Base-by-base conservation (phyloP, 495 filamentous ascomycete genomes). In the Immersiella caudata region DNA sequence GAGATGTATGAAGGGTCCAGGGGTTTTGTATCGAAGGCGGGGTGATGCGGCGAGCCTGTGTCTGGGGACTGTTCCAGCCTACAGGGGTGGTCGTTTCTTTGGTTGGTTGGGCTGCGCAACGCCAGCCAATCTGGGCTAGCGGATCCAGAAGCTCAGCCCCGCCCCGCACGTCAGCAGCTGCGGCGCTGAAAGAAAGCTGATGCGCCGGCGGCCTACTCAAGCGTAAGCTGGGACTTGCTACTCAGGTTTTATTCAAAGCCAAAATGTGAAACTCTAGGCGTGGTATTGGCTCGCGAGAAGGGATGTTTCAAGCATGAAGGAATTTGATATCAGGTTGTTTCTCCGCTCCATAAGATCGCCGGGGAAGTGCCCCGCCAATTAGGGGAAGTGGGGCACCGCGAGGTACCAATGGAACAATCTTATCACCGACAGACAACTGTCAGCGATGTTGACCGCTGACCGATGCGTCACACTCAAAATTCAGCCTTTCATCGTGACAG, bases 21-120 rank as follows among this genome's bases (percentile, higher is more conserved):
- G 55, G 6, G 59, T 60, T 21, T 35, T 59, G 62, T 50, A 61
- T 35, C 24, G 26, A 50, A 46, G 64, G 64, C 40, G 65, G 72
- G 71, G 62, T 67, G 71, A 70, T 49, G 62, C 26, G 46, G 26
- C 59, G 60, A 64, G 51, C 68, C 50, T 58, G 68, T 76, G 70
- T 72, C 65, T 71, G 68, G 67, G 60, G 61, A 65, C 9, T 55
- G 72, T 73, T 74, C 72, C 74, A 74, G 68, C 36, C 46, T 6
- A 46, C 65, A 50, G 51, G 40, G 24, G 40, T 29, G 18, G 33
- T 46, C n/a, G 18, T 14, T 4, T 40, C 46, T 51, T 63, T 26
- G 40, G 40, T 46, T 46, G 40, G 40, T 59, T 59, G 25, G 56
- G 56, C 26, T 35, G 26, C 25, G 56, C 25, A 29, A 26, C 29